Percentiles rank a stretch among this genome's conserved stretches.
phyloP scores from a whole-genome alignment of 129 eudicot genomes.

The Helianthus annuus region HanXRQr2.0-SUNRISE NC_035436.2:166740887-166741386 shows the following conservation, averaged over 20 bases:
- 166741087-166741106: constrained; percentile 15
- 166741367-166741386: too few relatives aligned
- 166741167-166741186: constrained; percentile 19
- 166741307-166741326: too few relatives aligned
- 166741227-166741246: neutral
- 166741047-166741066: constrained; percentile 7
- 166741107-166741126: constrained; percentile 13
- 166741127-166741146: constrained; percentile 16
- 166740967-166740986: constrained; percentile 36
- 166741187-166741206: constrained; percentile 5
- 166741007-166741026: constrained; percentile 16
- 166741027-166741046: constrained; percentile 13
- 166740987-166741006: constrained; percentile 13
- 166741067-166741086: constrained; percentile 32
- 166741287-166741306: too few relatives aligned
- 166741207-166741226: constrained; percentile 17
- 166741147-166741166: constrained; percentile 27
- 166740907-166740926: constrained; percentile 34
- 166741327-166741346: too few relatives aligned
- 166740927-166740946: constrained; percentile 37
- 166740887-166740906: constrained; percentile 40
- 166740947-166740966: constrained; percentile 29
- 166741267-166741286: too few relatives aligned
- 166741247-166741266: too few relatives aligned
- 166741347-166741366: too few relatives aligned